Evolutionary conservation across 768 basidiomycete species (phyloP).

Genomic region (Podaxis sp.): DNA sequence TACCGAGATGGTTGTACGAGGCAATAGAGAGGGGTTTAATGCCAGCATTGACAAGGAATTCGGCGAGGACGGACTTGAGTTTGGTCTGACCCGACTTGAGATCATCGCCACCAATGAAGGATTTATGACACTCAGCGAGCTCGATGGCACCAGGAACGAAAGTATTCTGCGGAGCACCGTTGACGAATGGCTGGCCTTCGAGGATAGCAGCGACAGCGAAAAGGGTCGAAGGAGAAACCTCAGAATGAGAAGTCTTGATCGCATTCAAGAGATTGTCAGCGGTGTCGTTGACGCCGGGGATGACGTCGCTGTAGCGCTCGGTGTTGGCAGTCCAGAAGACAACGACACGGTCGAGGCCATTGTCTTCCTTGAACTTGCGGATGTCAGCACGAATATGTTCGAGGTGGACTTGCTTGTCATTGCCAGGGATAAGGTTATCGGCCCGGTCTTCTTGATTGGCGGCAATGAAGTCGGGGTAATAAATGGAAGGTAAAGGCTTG

Average conservation of each 20-base stretch:
- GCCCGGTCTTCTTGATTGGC: constrained; percentile 89
- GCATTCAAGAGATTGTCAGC: constrained; percentile 81
- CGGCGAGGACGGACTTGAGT: constrained; percentile 94
- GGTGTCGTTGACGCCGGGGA: constrained; percentile 94
- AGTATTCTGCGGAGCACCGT: constrained; percentile 98
- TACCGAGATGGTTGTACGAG: constrained; percentile 98
- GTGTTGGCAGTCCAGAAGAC: constrained; percentile 99
- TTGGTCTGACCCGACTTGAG: constrained; percentile 98
- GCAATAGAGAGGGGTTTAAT: constrained; percentile 98
- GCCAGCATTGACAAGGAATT: constrained; percentile 98
- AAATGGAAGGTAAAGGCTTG: constrained; percentile 89
- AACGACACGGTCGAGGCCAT: constrained; percentile 85
- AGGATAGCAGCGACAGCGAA: constrained; percentile 96
- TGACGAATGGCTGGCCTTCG: constrained; percentile 93
- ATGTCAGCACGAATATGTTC: constrained; percentile 93
- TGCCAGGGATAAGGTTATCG: constrained; percentile 86
- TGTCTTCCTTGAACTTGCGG: constrained; percentile 82
- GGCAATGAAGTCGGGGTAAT: constrained; percentile 97
- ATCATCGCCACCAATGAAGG: constrained; percentile 97
- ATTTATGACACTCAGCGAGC: constrained; percentile 83
- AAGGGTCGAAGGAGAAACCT: constrained; percentile 95
- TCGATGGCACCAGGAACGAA: constrained; percentile 94
- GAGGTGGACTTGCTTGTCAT: constrained; percentile 87
- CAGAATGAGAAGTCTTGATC: constrained; percentile 84
- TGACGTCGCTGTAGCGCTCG: constrained; percentile 94